These are phyloP conservation scores for Spizellomyces punctatus DNA, from an alignment of 192 early-diverging fungal genomes.

Conservation along the genomic window DNA sequence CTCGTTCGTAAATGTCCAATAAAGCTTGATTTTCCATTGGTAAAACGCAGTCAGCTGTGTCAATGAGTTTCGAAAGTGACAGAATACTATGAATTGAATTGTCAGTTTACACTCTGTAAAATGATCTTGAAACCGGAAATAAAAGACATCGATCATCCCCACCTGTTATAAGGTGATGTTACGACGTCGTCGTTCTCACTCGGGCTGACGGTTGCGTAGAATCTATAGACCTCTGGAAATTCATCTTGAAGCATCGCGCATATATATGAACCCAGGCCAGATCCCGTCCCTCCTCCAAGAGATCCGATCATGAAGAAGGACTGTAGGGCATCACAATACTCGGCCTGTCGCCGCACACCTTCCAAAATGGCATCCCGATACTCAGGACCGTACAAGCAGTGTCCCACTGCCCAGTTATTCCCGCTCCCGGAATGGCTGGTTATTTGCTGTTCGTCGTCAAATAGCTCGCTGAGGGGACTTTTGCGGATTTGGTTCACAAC, in stretches of 20 bases:
- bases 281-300: conserved; percentile 62
- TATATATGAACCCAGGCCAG: conserved; percentile 57
- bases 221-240: conserved; percentile 45
- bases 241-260: conserved; percentile 43
- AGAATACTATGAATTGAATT: conserved; percentile 35
- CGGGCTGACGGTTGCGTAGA: conserved; percentile 43
- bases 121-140: not conserved
- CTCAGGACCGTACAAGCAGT: conserved; percentile 47
- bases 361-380: conserved; percentile 48
- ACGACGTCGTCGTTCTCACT: conserved; percentile 59
- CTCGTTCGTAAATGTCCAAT: conserved; percentile 45
- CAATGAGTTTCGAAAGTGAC: conserved; percentile 44
- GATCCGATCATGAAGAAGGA: conserved; percentile 56
- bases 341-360: conserved; percentile 49
- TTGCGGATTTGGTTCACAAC: conserved; percentile 49
- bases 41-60: conserved; percentile 53
- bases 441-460: conserved; percentile 49
- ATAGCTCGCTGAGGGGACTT: conserved; percentile 44
- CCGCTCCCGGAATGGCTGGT: conserved; percentile 52
- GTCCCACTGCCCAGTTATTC: conserved; percentile 67
- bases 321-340: conserved; percentile 57
- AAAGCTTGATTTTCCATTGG: conserved; percentile 61
- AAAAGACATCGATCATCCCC: not conserved
- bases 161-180: conserved; percentile 63
- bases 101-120: not conserved